These are phyloP conservation scores for Pichia deserticola DNA, from an alignment of 805 yeast genomes.

Conservation along the genomic window DNA sequence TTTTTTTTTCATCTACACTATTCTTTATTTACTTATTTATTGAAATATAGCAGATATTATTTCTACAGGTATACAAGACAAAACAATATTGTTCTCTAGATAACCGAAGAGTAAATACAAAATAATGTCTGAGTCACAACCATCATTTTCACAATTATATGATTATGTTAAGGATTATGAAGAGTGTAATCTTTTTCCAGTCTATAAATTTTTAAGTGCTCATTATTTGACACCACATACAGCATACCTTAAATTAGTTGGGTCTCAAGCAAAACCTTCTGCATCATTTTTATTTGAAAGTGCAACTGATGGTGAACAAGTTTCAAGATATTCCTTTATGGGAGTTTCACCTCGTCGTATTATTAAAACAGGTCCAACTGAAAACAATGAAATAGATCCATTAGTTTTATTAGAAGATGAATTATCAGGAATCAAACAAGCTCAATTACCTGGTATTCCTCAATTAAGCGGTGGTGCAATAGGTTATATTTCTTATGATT, in stretches of 20 bases:
- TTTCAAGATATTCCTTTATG: slow-evolving; percentile 86
- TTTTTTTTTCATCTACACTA: too few relatives aligned
- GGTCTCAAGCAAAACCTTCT: slow-evolving; percentile 44
- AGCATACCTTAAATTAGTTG: slow-evolving; percentile 79
- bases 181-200: slow-evolving; percentile 62
- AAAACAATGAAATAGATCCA: slow-evolving; percentile 70
- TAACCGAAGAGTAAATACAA: not conserved
- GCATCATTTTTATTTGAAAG: slow-evolving; percentile 83
- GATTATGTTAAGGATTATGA: slow-evolving; percentile 34
- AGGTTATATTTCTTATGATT: slow-evolving; percentile 93
- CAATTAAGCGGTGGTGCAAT: slow-evolving; percentile 91
- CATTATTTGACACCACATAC: slow-evolving; percentile 82
- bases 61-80: too few relatives aligned
- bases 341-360: slow-evolving; percentile 80
- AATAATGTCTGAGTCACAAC: slow-evolving; percentile 31
- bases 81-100: not conserved
- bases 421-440: slow-evolving; percentile 55
- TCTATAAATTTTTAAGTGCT: slow-evolving; percentile 64
- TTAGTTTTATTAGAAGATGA: slow-evolving; percentile 67
- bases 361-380: slow-evolving; percentile 72
- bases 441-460: slow-evolving; percentile 76
- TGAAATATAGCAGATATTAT: too few relatives aligned
- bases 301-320: slow-evolving; percentile 81
- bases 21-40: too few relatives aligned
- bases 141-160: slow-evolving; percentile 39